Base-by-base conservation (phyloP, 352 stramenopile species). In the Pythium myriotylum region DNA sequence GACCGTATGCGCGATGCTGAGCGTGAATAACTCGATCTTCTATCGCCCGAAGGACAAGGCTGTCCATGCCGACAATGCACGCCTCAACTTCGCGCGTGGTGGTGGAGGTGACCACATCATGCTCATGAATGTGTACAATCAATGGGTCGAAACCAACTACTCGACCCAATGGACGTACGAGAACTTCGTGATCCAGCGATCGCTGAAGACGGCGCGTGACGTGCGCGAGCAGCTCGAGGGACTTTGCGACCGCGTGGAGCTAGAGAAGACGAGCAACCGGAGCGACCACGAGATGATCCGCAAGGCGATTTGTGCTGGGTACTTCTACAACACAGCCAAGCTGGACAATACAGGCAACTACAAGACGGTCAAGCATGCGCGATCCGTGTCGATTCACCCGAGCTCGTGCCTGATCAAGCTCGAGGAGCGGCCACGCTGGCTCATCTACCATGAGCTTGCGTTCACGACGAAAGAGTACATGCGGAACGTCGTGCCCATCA, bases 391-490 rank as follows among this genome's bases (percentile, higher is more conserved):
- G 67, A 99, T 99, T 63, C 98, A 99, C 80, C 98, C 98, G 14
- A 98, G 91, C 45, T 99, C 94, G 57, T 97, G 98, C n/a, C 73
- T 99, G 9, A 76, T 93, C 57, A 93, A 94, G 61, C 77, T 94
- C 0, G 80, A 96, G 41, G 88, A 97, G 70, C 81, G 86, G n/a
- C 89, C 89, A 83, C 77, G 90, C 35, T 99, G 96, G 96, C 69
- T 99, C 19, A 77, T 99, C n/a, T 99, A 98, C 72, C 98, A 99
- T 78, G 97, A 99, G 77, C 78, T 99, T 14, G 96, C 97, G 17
- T 99, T 99, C 72, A 99, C 97, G 23, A 99, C 94, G 0, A 99
- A 99, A 72, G 97, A 99, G 72, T 99, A 98, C 78, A 99, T 99
- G 93, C 88, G 98, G 40, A 79, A 97, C 37, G 94, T 99, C 27